These are phyloP conservation scores for Asterophora parasitica DNA, from an alignment of 768 basidiomycete genomes.

Conservation along the genomic window DNA sequence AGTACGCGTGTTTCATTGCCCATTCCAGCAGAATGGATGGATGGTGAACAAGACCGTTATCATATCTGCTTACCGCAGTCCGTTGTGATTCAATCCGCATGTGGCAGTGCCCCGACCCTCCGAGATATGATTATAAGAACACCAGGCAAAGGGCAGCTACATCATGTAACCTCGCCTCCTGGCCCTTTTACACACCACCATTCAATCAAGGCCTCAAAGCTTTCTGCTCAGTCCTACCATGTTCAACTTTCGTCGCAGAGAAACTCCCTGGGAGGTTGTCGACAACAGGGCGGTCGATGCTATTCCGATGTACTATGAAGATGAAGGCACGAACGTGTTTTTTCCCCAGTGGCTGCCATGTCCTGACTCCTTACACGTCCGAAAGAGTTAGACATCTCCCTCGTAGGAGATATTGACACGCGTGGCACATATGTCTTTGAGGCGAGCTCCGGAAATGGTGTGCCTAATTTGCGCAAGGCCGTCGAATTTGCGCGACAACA, in stretches of 20 bases:
- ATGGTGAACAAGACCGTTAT: slow-evolving; percentile 1
- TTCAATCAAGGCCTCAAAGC: neutral
- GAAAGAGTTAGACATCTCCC: slow-evolving; percentile 55
- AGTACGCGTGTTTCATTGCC: neutral
- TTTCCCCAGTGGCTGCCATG: neutral
- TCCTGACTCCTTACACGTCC: slow-evolving; percentile 1
- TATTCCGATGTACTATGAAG: slow-evolving; percentile 58
- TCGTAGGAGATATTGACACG: slow-evolving; percentile 48
- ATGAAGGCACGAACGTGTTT: slow-evolving; percentile 42
- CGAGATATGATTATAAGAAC: slow-evolving; percentile 11
- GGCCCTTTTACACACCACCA: neutral
- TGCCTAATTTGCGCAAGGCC: slow-evolving; percentile 45
- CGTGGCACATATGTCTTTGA: slow-evolving; percentile 64
- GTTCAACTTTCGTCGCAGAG: slow-evolving; percentile 49
- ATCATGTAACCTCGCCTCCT: slow-evolving; percentile 6
- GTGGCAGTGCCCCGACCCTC: slow-evolving; percentile 12
- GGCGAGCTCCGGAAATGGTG: slow-evolving; percentile 39
- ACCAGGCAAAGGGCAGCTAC: slow-evolving; percentile 4
- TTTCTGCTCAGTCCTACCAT: slow-evolving; percentile 19
- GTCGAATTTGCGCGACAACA: slow-evolving; percentile 62
- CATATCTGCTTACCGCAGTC: slow-evolving; percentile 15
- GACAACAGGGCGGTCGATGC: slow-evolving; percentile 61
- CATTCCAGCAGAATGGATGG: too few relatives aligned
- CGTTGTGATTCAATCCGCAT: slow-evolving; percentile 5
- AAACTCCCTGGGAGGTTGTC: slow-evolving; percentile 76